Percentiles rank a stretch among this genome's conserved stretches.
These are phyloP conservation scores for Candida smagusa DNA, from an alignment of 1,139 yeast genomes.

Conservation along the genomic window DNA sequence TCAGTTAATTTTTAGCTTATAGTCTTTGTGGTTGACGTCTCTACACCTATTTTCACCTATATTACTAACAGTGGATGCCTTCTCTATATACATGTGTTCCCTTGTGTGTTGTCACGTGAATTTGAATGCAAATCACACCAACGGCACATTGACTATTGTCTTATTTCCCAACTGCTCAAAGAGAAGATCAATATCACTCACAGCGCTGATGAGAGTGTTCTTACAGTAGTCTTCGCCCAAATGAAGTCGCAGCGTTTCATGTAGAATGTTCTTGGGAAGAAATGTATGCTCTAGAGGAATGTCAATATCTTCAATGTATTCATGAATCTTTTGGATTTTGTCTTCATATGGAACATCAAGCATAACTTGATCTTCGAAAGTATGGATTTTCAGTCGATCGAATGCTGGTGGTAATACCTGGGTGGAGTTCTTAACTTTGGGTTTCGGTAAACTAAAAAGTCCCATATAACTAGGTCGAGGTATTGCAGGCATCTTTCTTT, in stretches of 20 bases:
- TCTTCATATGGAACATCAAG: conserved; percentile 17
- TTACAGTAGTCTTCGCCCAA: conserved; percentile 11
- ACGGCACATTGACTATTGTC: not conserved
- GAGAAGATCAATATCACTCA: conserved; percentile 24
- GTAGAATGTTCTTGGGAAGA: conserved; percentile 22
- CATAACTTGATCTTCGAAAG: conserved; percentile 17
- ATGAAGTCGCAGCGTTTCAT: conserved; percentile 19
- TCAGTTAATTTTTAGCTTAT: no score
- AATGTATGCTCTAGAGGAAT: conserved; percentile 20
- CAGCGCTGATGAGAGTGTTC: conserved; percentile 3
- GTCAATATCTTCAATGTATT: conserved; percentile 18
- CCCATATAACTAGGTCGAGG: not conserved
- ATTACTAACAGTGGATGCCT: no score
- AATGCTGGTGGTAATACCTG: not conserved
- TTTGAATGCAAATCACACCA: not conserved
- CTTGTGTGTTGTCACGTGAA: no score
- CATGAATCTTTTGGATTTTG: conserved; percentile 18
- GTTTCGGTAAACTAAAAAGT: not conserved
- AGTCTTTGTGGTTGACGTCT: no score
- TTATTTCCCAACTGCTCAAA: conserved; percentile 10
- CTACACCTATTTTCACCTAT: no score
- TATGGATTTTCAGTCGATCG: not conserved
- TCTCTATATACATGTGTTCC: no score
- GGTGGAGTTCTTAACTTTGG: not conserved
- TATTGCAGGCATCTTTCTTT: not conserved